Conservation (phyloP, 169 alveolate species). For the Amoebophrya sp. region DNA sequence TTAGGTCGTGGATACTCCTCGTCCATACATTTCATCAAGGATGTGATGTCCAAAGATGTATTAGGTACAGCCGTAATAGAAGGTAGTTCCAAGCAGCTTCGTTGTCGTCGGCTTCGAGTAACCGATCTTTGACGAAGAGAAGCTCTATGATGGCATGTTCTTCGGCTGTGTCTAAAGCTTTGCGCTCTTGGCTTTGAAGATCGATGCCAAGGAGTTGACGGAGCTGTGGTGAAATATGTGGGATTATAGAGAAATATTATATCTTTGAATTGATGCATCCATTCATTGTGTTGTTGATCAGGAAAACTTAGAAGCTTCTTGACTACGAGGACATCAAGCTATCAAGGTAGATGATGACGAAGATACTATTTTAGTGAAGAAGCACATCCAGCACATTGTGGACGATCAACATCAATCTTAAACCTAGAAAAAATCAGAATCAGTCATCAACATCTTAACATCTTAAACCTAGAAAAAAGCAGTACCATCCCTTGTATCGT, state of each 20-base stretch:
- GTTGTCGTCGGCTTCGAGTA: neutral
- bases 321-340: neutral
- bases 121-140: neutral
- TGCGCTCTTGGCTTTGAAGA: neutral
- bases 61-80: too few relatives aligned
- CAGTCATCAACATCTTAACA: neutral
- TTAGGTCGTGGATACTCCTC: too few relatives aligned
- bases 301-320: neutral
- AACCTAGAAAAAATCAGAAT: neutral
- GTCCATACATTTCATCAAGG: too few relatives aligned
- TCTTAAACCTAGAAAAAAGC: neutral
- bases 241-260: neutral
- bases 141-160: too few relatives aligned
- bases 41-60: too few relatives aligned
- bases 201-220: neutral
- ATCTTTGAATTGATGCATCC: neutral
- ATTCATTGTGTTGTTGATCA: neutral
- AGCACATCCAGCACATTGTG: neutral
- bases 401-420: neutral
- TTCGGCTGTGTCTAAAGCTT: neutral
- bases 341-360: neutral
- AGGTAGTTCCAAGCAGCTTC: neutral
- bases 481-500: neutral
- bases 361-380: neutral
- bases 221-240: too few relatives aligned